phyloP scores from a whole-genome alignment of 2,329 filamentous ascomycete species.

The Metarhizium album region DNA sequence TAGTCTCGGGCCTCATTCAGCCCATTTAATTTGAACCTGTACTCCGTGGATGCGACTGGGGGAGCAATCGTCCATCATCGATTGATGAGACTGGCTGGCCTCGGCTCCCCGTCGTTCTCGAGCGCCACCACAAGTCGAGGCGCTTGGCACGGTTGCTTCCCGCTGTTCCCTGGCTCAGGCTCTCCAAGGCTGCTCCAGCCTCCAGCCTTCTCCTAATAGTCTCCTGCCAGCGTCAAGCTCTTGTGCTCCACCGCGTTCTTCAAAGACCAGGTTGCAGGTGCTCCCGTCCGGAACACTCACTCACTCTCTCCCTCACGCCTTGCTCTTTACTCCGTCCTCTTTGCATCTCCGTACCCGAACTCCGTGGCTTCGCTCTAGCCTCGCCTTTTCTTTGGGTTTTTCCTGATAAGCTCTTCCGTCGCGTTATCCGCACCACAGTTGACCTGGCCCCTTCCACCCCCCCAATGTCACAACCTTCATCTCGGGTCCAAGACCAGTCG shows the following conservation, averaged over 20 bases:
- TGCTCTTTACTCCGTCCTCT: not conserved
- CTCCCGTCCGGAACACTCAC: too few species aligned
- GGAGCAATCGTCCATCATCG: too few species aligned
- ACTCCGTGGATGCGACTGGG: too few species aligned
- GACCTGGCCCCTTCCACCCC: conserved; percentile 1
- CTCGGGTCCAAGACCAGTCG: not conserved
- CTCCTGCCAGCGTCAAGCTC: not conserved
- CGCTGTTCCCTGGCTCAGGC: not conserved
- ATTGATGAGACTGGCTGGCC: not conserved
- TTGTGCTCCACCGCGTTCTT: not conserved
- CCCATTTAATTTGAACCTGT: too few species aligned
- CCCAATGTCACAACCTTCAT: conserved; percentile 3
- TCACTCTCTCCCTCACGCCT: too few species aligned
- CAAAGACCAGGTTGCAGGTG: too few species aligned
- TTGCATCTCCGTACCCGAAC: too few species aligned
- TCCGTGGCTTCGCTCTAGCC: not conserved
- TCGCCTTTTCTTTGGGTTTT: not conserved
- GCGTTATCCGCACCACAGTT: not conserved
- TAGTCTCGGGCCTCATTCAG: too few species aligned
- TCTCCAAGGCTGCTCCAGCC: not conserved
- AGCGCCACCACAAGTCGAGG: not conserved
- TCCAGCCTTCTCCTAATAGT: too few species aligned
- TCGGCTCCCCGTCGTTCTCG: too few species aligned
- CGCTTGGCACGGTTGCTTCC: not conserved
- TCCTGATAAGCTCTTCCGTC: not conserved